A percentile compares a stretch with the other conserved stretches of the same genome.
Evolutionary conservation across 257 asterid genomes (phyloP).

Genomic region (Linaria vulgaris): DNA sequence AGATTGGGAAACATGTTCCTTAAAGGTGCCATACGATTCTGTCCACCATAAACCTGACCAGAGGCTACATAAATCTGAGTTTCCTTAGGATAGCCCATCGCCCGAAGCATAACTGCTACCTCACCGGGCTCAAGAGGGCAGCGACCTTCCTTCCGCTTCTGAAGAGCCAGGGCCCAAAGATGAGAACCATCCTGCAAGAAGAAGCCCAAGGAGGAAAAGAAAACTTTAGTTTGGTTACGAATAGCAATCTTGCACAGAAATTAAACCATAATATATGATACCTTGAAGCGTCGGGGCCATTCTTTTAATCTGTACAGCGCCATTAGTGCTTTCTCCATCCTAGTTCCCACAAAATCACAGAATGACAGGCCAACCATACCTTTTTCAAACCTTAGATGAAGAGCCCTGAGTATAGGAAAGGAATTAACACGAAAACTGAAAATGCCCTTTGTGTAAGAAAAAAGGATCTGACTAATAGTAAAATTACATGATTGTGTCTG

Average conservation of each 20-base stretch:
- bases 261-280: slow-evolving; percentile 25
- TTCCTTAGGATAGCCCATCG: slow-evolving; percentile 98
- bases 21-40: slow-evolving; percentile 98
- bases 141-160: slow-evolving; percentile 98
- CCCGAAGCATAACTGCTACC: slow-evolving; percentile 98
- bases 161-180: slow-evolving; percentile 96
- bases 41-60: slow-evolving; percentile 99
- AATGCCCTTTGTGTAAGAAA: slow-evolving; percentile 16
- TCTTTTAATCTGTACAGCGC: slow-evolving; percentile 86
- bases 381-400: slow-evolving; percentile 96
- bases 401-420: slow-evolving; percentile 68
- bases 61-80: slow-evolving; percentile 99
- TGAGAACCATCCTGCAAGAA: slow-evolving; percentile 90
- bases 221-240: slow-evolving; percentile 11
- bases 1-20: slow-evolving; percentile 99
- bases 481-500: slow-evolving; percentile 22
- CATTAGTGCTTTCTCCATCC: slow-evolving; percentile 92
- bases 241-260: neutral
- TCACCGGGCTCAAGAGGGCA: slow-evolving; percentile 99
- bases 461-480: slow-evolving; percentile 5
- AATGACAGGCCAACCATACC: slow-evolving; percentile 99
- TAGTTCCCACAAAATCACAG: slow-evolving; percentile 96
- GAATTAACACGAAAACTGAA: slow-evolving; percentile 1
- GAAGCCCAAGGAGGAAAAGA: slow-evolving; percentile 24
- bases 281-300: slow-evolving; percentile 99